A percentile compares a stretch with the other conserved stretches of the same genome.
phyloP scores from a whole-genome alignment of 2,329 filamentous ascomycete genomes.

The Aureobasidium mangrovei region DNA sequence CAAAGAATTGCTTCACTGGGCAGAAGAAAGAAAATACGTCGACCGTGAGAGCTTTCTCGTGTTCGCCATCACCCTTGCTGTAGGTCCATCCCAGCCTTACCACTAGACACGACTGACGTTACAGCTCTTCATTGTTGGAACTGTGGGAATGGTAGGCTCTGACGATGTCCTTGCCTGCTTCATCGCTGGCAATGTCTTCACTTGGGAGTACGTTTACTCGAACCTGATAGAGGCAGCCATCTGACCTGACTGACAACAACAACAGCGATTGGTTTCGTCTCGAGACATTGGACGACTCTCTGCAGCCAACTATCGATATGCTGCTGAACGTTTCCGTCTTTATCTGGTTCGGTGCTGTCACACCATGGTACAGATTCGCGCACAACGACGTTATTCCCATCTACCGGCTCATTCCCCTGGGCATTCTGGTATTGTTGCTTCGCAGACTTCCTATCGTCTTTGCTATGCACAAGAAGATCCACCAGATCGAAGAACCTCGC shows the following conservation, averaged over 20 bases:
- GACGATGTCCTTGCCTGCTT: conserved; percentile 91
- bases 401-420: conserved; percentile 63
- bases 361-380: conserved; percentile 67
- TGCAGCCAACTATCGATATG: conserved; percentile 95
- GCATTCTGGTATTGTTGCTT: conserved; percentile 66
- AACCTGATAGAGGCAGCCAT: neutral
- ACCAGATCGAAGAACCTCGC: conserved; percentile 63
- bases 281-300: conserved; percentile 78
- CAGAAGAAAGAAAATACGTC: conserved; percentile 70
- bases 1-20: conserved; percentile 75
- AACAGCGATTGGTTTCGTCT: conserved; percentile 78
- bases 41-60: conserved; percentile 83
- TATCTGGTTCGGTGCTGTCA: conserved; percentile 81
- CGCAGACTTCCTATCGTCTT: conserved; percentile 71
- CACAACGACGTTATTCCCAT: conserved; percentile 62
- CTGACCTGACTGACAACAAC: too few relatives aligned
- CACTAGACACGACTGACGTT: conserved; percentile 2
- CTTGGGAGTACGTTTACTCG: conserved; percentile 56
- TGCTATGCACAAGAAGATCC: conserved; percentile 63
- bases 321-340: conserved; percentile 82
- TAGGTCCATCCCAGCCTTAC: conserved; percentile 30
- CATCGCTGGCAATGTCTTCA: conserved; percentile 83
- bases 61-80: conserved; percentile 72
- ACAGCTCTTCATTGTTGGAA: conserved; percentile 73
- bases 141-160: conserved; percentile 76